Evolutionary conservation across 164 flowering plant genomes (phyloP).

Genomic region (Vitis rotundifolia): DNA sequence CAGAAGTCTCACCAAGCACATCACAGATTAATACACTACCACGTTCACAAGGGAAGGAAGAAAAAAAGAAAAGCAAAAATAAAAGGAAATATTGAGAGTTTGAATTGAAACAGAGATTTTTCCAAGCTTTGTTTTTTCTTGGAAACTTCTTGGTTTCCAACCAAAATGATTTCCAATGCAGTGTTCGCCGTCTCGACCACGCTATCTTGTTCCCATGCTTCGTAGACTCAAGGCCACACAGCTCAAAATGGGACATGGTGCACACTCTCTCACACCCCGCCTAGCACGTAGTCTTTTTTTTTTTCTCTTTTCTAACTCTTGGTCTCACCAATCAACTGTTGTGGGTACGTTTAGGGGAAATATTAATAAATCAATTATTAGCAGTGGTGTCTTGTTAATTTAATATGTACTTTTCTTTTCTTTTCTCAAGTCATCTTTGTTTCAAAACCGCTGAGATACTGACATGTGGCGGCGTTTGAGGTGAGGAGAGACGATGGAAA

Average conservation of each 20-base stretch:
- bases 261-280: constrained; percentile 62
- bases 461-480: constrained; percentile 75
- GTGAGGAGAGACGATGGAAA: constrained; percentile 84
- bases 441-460: constrained; percentile 72
- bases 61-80: neutral
- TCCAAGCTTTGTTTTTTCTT: constrained; percentile 15
- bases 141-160: neutral
- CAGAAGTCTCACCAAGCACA: constrained; percentile 8
- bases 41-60: neutral
- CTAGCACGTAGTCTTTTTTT: constrained; percentile 49
- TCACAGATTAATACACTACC: constrained; percentile 3
- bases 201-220: constrained; percentile 37
- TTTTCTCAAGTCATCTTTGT: neutral
- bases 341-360: neutral
- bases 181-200: constrained; percentile 74
- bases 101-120: constrained; percentile 21
- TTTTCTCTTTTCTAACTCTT: neutral
- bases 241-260: constrained; percentile 20
- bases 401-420: constrained; percentile 14
- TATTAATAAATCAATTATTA: constrained; percentile 17
- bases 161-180: constrained; percentile 38
- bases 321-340: constrained; percentile 2
- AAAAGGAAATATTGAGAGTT: neutral
- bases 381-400: constrained; percentile 7
- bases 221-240: constrained; percentile 10